phyloP scores from a whole-genome alignment of 129 eudicot species.

The Oenanthe sinensis region DNA sequence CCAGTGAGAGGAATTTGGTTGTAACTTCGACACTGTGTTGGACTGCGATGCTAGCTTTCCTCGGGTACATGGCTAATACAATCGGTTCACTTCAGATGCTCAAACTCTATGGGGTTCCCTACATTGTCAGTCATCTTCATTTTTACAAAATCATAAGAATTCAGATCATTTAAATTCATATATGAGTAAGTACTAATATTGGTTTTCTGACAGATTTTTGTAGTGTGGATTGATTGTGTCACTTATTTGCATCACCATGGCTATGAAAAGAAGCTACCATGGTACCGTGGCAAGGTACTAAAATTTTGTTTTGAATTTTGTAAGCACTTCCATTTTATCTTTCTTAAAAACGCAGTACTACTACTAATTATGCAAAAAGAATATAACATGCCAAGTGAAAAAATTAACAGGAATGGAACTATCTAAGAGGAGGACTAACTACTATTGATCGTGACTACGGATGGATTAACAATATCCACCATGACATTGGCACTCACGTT shows the following conservation, averaged over 20 bases:
- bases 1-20: conserved; percentile 47
- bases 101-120: conserved; percentile 58
- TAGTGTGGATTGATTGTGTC: conserved; percentile 60
- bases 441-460: conserved; percentile 85
- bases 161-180: background rate
- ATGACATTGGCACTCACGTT: conserved; percentile 89
- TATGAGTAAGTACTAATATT: background rate
- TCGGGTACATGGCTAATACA: conserved; percentile 25
- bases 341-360: background rate
- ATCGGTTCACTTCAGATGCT: conserved; percentile 43
- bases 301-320: background rate
- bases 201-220: conserved; percentile 35
- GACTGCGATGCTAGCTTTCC: conserved; percentile 48
- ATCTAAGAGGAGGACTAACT: conserved; percentile 75
- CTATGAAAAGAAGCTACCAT: conserved; percentile 62
- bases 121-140: conserved; percentile 37
- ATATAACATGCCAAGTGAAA: background rate
- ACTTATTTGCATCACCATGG: conserved; percentile 89
- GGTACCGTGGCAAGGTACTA: conserved; percentile 90
- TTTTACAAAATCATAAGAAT: background rate
- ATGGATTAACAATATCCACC: conserved; percentile 65
- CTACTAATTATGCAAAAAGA: background rate
- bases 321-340: background rate
- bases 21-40: conserved; percentile 69
- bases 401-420: conserved; percentile 63